phyloP scores from a whole-genome alignment of 2,329 filamentous ascomycete species.

The Cyanodermella asteris region DNA sequence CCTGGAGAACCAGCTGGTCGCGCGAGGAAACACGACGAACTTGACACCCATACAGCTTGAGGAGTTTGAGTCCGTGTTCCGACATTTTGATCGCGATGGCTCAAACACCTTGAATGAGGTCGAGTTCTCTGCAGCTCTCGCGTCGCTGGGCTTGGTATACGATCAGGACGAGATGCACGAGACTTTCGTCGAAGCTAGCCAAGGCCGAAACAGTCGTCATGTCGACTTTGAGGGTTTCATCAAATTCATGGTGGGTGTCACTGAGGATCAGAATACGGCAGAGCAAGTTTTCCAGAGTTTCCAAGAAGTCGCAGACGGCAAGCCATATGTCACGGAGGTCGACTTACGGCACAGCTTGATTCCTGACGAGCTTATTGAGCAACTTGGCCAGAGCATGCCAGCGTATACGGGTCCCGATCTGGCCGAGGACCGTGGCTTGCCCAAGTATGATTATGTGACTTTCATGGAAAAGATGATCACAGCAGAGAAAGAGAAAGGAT shows the following conservation, averaged over 20 bases:
- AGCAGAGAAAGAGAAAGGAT: slow-evolving; percentile 11
- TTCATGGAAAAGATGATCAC: slow-evolving; percentile 94
- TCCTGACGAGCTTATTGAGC: slow-evolving; percentile 89
- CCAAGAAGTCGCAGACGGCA: slow-evolving; percentile 90
- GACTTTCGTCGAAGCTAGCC: slow-evolving; percentile 74
- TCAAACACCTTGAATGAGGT: slow-evolving; percentile 80
- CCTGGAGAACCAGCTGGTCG: slow-evolving; percentile 95
- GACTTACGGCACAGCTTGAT: slow-evolving; percentile 87
- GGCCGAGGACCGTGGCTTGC: slow-evolving; percentile 58
- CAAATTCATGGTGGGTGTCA: slow-evolving; percentile 97
- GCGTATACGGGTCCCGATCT: slow-evolving; percentile 64
- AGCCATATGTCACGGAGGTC: slow-evolving; percentile 96
- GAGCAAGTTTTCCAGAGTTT: slow-evolving; percentile 98
- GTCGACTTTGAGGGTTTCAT: slow-evolving; percentile 99
- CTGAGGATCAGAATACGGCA: slow-evolving; percentile 94
- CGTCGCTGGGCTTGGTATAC: slow-evolving; percentile 87
- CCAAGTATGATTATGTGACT: slow-evolving; percentile 87
- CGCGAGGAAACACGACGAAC: slow-evolving; percentile 96
- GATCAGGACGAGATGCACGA: slow-evolving; percentile 97
- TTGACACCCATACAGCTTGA: slow-evolving; percentile 93
- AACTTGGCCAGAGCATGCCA: slow-evolving; percentile 73
- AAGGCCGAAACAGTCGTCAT: slow-evolving; percentile 40
- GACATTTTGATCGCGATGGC: slow-evolving; percentile 87
- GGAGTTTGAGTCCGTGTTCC: slow-evolving; percentile 95
- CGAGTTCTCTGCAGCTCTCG: slow-evolving; percentile 86